Conservation (phyloP, 2,329 filamentous ascomycete genomes). For the Canariomyces notabilis region DNA sequence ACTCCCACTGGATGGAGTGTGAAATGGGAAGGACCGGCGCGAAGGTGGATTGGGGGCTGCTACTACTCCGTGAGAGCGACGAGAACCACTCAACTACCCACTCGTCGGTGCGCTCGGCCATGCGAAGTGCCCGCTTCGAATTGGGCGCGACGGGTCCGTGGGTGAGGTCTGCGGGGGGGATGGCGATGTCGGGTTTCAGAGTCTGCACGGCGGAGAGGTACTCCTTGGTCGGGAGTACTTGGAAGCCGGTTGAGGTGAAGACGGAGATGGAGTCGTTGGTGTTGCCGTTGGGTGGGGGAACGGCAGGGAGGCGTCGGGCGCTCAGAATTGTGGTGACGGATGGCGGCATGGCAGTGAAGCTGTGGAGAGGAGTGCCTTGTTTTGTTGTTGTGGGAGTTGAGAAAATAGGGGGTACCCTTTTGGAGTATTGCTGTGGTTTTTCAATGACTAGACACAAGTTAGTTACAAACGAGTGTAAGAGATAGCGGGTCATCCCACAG, state of each 20-base stretch:
- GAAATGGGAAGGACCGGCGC: constrained; percentile 70
- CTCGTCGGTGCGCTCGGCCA: constrained; percentile 77
- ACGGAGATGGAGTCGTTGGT: constrained; percentile 67
- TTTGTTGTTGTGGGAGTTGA: constrained; percentile 27
- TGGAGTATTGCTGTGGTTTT: constrained; percentile 34
- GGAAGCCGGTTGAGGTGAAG: constrained; percentile 83
- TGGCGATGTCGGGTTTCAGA: constrained; percentile 74
- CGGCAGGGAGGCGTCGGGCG: constrained; percentile 70
- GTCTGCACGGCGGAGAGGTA: constrained; percentile 61
- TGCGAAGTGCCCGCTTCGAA: constrained; percentile 71
- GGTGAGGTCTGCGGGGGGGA: constrained; percentile 70
- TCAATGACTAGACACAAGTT: constrained; percentile 46
- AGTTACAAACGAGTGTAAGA: neutral
- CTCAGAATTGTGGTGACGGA: constrained; percentile 66
- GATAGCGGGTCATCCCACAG: constrained; percentile 54
- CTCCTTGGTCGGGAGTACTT: constrained; percentile 60
- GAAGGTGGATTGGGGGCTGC: constrained; percentile 50
- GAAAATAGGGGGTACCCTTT: constrained; percentile 46
- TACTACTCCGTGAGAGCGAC: constrained; percentile 31
- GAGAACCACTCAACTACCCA: constrained; percentile 70
- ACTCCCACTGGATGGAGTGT: constrained; percentile 70
- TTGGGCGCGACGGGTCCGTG: constrained; percentile 47
- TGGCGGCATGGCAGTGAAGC: constrained; percentile 68
- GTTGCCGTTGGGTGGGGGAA: constrained; percentile 66
- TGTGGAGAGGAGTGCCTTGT: constrained; percentile 53